Evolutionary conservation across 768 basidiomycete species (phyloP).

Genomic region (Trametes villosa): DNA sequence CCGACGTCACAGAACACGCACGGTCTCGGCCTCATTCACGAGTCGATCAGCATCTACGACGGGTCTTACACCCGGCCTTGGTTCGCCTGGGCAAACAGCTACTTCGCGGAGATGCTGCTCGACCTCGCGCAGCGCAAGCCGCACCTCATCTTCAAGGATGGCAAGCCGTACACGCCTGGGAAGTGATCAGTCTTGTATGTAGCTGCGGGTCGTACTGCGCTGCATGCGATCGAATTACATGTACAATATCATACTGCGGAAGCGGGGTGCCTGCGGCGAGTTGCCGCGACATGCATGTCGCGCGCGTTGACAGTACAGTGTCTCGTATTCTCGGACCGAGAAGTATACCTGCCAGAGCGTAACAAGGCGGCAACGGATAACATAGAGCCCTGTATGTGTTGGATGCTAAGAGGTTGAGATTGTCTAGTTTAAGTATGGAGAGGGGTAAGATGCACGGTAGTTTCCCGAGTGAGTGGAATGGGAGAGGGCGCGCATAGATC

Average conservation of each 20-base stretch:
- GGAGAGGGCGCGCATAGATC: not conserved
- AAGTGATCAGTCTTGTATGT: slow-evolving; percentile 33
- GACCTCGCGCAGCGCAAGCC: slow-evolving; percentile 79
- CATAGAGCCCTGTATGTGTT: too few species aligned
- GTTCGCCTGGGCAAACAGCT: slow-evolving; percentile 88
- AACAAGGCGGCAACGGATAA: not conserved
- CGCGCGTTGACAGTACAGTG: not conserved
- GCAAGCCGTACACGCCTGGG: slow-evolving; percentile 60
- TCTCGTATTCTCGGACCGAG: not conserved
- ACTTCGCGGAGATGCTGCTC: slow-evolving; percentile 81
- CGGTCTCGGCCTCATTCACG: slow-evolving; percentile 78
- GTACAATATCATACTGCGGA: slow-evolving; percentile 9
- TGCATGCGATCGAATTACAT: slow-evolving; percentile 7
- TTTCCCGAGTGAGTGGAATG: slow-evolving; percentile 3
- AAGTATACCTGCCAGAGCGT: not conserved
- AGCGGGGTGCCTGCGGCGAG: slow-evolving; percentile 2
- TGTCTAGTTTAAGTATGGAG: too few species aligned
- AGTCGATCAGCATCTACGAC: slow-evolving; percentile 69
- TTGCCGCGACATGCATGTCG: not conserved
- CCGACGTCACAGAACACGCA: slow-evolving; percentile 60
- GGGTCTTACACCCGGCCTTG: slow-evolving; percentile 66
- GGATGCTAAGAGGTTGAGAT: too few species aligned
- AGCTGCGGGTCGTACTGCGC: not conserved
- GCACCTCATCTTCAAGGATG: slow-evolving; percentile 59
- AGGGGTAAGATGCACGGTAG: not conserved